Percentiles rank a stretch among this genome's conserved stretches.
Evolutionary conservation across 2,329 filamentous ascomycete species (phyloP).

Genomic region (Rhinocladiella mackenziei): DNA sequence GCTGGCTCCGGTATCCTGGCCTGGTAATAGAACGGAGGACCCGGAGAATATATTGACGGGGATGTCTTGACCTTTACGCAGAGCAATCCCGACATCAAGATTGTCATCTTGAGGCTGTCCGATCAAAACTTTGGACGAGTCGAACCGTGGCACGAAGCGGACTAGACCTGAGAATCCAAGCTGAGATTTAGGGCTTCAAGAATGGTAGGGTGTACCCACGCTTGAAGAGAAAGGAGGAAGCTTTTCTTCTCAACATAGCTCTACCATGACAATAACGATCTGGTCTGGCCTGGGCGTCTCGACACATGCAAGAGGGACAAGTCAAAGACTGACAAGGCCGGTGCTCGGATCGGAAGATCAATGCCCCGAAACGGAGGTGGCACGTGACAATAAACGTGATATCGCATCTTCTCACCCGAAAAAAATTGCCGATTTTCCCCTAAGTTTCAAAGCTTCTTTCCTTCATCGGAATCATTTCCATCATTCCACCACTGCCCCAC

Average conservation of each 20-base stretch:
- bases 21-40: slow-evolving; percentile 54
- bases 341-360: too few relatives aligned
- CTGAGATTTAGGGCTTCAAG: not conserved
- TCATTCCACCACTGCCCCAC: slow-evolving; percentile 4
- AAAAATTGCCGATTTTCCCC: not conserved
- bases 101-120: slow-evolving; percentile 52
- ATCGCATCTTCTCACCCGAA: not conserved
- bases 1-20: slow-evolving; percentile 48
- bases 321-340: too few relatives aligned
- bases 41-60: slow-evolving; percentile 56
- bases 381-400: too few relatives aligned
- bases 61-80: slow-evolving; percentile 55
- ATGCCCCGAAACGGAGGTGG: too few relatives aligned
- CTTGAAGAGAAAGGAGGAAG: slow-evolving; percentile 10
- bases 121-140: slow-evolving; percentile 49
- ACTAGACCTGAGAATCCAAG: slow-evolving; percentile 49
- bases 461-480: too few relatives aligned
- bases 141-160: slow-evolving; percentile 54
- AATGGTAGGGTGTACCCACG: slow-evolving; percentile 8
- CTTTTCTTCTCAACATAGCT: slow-evolving; percentile 13
- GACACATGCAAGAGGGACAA: too few relatives aligned
- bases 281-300: not conserved
- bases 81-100: slow-evolving; percentile 56
- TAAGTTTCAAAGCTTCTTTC: too few relatives aligned
- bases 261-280: too few relatives aligned